phyloP scores from a whole-genome alignment of 805 yeast genomes.

The Komagataella pseudopastoris region DNA sequence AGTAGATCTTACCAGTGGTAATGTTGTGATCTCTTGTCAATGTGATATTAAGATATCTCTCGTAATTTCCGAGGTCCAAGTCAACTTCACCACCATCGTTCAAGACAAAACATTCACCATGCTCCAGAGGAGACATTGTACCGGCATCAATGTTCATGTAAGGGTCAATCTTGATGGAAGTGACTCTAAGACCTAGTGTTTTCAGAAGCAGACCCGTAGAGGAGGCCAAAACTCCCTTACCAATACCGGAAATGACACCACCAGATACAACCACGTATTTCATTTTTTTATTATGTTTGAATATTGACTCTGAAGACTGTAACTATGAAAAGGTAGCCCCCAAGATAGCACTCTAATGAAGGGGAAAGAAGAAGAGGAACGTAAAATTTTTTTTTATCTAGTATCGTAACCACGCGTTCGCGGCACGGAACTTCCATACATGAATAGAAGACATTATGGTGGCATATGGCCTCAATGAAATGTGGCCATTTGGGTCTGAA shows the following conservation, averaged over 20 bases:
- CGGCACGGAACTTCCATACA: neutral
- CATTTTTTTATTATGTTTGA: conserved; percentile 31
- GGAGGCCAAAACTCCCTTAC: conserved; percentile 96
- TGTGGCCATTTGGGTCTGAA: too few relatives aligned
- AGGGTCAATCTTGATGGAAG: conserved; percentile 97
- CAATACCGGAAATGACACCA: conserved; percentile 98
- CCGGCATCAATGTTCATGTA: conserved; percentile 99
- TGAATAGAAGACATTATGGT: too few relatives aligned
- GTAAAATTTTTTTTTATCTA: conserved; percentile 3
- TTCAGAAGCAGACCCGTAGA: conserved; percentile 92
- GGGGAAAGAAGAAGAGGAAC: conserved; percentile 4
- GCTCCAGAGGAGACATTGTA: conserved; percentile 98
- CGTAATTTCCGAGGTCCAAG: conserved; percentile 95
- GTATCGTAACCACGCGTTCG: conserved; percentile 2
- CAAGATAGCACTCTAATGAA: neutral
- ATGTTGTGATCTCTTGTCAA: conserved; percentile 90
- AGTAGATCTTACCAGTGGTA: conserved; percentile 96
- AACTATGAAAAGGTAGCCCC: neutral
- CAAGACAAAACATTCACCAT: conserved; percentile 96
- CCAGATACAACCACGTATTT: conserved; percentile 99
- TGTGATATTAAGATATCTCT: conserved; percentile 88
- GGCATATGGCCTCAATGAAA: too few relatives aligned
- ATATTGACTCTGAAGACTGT: neutral
- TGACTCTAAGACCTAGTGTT: conserved; percentile 87
- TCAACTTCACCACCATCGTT: conserved; percentile 99